These are phyloP conservation scores for Scedosporium aurantiacum DNA, from an alignment of 2,329 filamentous ascomycete species.

Conservation along the genomic window DNA sequence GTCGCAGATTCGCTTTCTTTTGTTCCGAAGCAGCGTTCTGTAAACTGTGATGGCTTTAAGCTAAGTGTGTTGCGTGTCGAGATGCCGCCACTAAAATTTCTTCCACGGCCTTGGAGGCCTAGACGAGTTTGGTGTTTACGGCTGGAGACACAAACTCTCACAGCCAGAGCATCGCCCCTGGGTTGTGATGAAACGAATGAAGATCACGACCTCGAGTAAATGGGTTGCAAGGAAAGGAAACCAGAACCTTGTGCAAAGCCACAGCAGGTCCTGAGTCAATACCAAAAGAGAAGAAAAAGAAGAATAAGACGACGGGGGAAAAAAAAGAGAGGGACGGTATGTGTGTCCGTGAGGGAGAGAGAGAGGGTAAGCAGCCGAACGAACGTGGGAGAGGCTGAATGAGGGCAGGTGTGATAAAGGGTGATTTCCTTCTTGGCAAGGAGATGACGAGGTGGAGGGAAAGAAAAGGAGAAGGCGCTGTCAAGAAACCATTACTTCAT, in stretches of 20 bases:
- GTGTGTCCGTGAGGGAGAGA: too few relatives aligned
- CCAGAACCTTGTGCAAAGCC: neutral
- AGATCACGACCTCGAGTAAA: neutral
- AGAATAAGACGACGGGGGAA: neutral
- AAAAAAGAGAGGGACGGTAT: too few relatives aligned
- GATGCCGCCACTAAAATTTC: too few relatives aligned
- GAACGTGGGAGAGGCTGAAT: constrained; percentile 8
- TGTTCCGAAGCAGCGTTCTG: too few relatives aligned
- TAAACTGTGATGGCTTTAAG: too few relatives aligned
- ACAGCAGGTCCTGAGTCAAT: neutral
- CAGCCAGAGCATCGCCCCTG: too few relatives aligned
- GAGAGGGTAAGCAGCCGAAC: constrained; percentile 1
- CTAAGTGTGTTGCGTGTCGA: too few relatives aligned
- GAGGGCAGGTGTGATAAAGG: neutral
- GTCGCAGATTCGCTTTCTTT: too few relatives aligned
- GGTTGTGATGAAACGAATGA: too few relatives aligned
- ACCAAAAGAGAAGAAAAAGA: neutral
- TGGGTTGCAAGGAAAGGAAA: neutral
- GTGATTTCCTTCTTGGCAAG: constrained; percentile 6
- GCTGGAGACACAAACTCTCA: too few relatives aligned
- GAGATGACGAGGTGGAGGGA: neutral
- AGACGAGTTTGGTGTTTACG: too few relatives aligned
- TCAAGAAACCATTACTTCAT: neutral
- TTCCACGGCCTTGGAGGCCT: too few relatives aligned
- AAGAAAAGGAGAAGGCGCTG: constrained; percentile 16